Conservation (phyloP, 495 filamentous ascomycete genomes). For the Penicillium longicatenatum region DNA sequence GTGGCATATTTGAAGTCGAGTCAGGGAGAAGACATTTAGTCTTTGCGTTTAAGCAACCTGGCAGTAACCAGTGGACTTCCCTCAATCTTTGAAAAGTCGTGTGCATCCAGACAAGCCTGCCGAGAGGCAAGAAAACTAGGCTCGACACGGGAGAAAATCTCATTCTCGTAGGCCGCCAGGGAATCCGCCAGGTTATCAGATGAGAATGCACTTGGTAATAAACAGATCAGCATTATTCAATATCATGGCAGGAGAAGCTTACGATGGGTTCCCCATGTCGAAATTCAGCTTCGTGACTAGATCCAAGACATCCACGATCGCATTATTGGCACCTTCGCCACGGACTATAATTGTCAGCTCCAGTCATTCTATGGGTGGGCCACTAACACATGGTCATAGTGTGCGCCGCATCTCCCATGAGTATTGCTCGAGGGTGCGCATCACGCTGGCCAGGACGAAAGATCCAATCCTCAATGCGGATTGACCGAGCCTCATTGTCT, state of each 20-base stretch:
- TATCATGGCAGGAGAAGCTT: neutral
- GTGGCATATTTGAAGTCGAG: too few species aligned
- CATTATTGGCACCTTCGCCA: conserved; percentile 63
- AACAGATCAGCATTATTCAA: conserved; percentile 1
- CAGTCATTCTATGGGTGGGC: too few species aligned
- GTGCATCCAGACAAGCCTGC: conserved; percentile 64
- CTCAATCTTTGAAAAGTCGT: conserved; percentile 51
- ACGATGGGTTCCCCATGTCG: conserved; percentile 18
- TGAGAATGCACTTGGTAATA: conserved; percentile 13
- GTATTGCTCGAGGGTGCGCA: conserved; percentile 41
- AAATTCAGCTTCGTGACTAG: conserved; percentile 30
- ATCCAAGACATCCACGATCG: conserved; percentile 52
- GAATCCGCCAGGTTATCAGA: conserved; percentile 23
- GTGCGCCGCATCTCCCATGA: conserved; percentile 57
- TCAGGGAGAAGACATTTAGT: too few species aligned
- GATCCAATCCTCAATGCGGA: conserved; percentile 61
- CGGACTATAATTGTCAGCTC: conserved; percentile 32
- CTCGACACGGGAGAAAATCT: conserved; percentile 49
- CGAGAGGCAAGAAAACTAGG: conserved; percentile 57
- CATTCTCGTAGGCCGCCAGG: conserved; percentile 51
- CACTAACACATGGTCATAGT: conserved; percentile 59
- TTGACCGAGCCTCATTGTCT: conserved; percentile 48
- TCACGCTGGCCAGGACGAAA: conserved; percentile 28
- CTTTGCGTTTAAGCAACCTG: neutral
- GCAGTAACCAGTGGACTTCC: conserved; percentile 35